These are phyloP conservation scores for Dendrobium chrysotoxum DNA, from an alignment of 106 monocot species.

Conservation along the genomic window DNA sequence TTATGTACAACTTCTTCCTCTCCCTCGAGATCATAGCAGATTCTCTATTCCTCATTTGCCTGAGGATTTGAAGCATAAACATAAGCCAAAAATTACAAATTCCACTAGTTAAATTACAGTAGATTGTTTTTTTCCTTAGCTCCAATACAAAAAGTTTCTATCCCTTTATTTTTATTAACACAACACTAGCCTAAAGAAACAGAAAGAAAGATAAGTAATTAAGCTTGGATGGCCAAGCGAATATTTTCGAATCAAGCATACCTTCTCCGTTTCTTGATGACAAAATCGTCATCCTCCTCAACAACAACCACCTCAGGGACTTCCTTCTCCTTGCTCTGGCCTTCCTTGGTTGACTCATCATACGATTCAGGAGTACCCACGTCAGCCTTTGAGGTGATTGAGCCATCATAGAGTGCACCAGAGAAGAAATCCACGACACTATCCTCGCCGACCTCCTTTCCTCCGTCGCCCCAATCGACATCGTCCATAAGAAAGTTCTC, in stretches of 20 bases:
- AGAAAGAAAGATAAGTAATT: not conserved
- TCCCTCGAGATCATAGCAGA: slow-evolving; percentile 97
- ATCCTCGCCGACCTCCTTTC: not conserved
- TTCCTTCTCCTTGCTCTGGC: not conserved
- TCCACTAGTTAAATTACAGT: not conserved
- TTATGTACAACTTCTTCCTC: slow-evolving; percentile 80
- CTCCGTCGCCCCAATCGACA: not conserved
- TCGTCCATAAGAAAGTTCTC: slow-evolving; percentile 21
- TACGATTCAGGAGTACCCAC: slow-evolving; percentile 6
- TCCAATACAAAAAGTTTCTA: not conserved
- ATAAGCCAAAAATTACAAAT: not conserved
- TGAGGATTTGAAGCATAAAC: slow-evolving; percentile 23
- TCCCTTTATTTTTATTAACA: not conserved
- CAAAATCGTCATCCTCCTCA: slow-evolving; percentile 10
- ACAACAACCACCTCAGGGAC: not conserved
- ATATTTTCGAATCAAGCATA: slow-evolving; percentile 1
- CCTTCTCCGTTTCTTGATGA: slow-evolving; percentile 25
- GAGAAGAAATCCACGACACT: slow-evolving; percentile 3
- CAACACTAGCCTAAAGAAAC: too few species aligned
- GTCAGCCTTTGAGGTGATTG: slow-evolving; percentile 2
- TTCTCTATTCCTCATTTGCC: slow-evolving; percentile 88
- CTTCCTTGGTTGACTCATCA: not conserved
- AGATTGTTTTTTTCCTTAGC: not conserved
- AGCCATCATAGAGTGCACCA: slow-evolving; percentile 1
- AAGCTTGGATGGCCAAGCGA: not conserved